phyloP scores from a whole-genome alignment of 2,329 filamentous ascomycete species.

The Rhinocladiella similis region DNA sequence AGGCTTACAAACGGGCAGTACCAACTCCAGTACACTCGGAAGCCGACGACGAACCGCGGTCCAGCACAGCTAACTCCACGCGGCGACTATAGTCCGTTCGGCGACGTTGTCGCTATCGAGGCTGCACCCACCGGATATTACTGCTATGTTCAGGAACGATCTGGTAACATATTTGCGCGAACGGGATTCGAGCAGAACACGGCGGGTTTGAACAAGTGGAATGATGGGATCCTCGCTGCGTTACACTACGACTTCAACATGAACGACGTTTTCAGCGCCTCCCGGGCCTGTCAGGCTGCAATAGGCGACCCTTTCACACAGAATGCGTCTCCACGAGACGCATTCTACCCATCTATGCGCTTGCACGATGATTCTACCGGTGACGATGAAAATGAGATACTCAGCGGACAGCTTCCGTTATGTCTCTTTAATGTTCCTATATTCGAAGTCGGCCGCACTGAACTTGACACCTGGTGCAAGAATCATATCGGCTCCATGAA shows the following conservation, averaged over 20 bases:
- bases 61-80: too few species aligned
- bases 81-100: background rate
- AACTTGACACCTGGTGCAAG: background rate
- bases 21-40: background rate
- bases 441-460: background rate
- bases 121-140: background rate
- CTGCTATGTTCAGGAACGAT: background rate
- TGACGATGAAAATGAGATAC: background rate
- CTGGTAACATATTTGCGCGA: background rate
- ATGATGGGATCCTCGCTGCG: background rate
- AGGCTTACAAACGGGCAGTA: background rate
- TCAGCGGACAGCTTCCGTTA: background rate
- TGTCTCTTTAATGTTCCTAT: background rate
- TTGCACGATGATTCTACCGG: background rate
- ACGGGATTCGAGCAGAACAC: background rate
- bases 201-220: conserved; percentile 1
- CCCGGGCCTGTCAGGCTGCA: background rate
- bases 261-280: background rate
- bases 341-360: background rate
- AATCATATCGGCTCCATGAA: background rate
- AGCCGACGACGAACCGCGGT: background rate
- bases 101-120: background rate
- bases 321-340: background rate
- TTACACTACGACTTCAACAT: background rate
- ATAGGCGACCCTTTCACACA: background rate